phyloP scores from a whole-genome alignment of 495 filamentous ascomycete species.

The Trichoderma gamsii region DNA sequence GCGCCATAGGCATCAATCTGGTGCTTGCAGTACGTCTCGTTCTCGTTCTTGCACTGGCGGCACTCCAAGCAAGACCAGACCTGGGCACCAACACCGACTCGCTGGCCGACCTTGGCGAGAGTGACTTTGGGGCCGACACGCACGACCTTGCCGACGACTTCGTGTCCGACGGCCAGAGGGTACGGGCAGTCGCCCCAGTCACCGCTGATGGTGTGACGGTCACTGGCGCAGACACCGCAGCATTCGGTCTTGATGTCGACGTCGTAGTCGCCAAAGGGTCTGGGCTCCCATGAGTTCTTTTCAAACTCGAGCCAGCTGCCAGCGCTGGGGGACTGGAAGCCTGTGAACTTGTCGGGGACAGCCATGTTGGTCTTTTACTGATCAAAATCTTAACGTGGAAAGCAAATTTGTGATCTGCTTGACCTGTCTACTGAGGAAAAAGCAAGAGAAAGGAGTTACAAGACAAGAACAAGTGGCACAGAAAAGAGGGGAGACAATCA shows the following conservation, averaged over 20 bases:
- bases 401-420: no score
- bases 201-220: conserved; percentile 51
- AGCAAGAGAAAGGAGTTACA: not conserved
- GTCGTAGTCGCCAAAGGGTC: conserved; percentile 54
- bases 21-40: conserved; percentile 52
- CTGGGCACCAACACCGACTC: conserved; percentile 55
- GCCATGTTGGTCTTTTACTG: conserved; percentile 24
- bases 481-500: not conserved
- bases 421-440: no score
- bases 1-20: conserved; percentile 54
- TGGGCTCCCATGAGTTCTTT: conserved; percentile 51
- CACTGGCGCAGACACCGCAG: conserved; percentile 54
- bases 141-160: conserved; percentile 44
- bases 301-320: conserved; percentile 48
- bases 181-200: conserved; percentile 51
- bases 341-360: conserved; percentile 38
- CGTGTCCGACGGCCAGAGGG: conserved; percentile 49
- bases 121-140: conserved; percentile 53
- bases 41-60: conserved; percentile 53
- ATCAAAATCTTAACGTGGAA: no score
- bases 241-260: conserved; percentile 49
- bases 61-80: conserved; percentile 49
- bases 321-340: conserved; percentile 50
- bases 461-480: not conserved
- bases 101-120: conserved; percentile 47